phyloP scores from a whole-genome alignment of 805 yeast species.

The Gaillardinia entomophila region DNA sequence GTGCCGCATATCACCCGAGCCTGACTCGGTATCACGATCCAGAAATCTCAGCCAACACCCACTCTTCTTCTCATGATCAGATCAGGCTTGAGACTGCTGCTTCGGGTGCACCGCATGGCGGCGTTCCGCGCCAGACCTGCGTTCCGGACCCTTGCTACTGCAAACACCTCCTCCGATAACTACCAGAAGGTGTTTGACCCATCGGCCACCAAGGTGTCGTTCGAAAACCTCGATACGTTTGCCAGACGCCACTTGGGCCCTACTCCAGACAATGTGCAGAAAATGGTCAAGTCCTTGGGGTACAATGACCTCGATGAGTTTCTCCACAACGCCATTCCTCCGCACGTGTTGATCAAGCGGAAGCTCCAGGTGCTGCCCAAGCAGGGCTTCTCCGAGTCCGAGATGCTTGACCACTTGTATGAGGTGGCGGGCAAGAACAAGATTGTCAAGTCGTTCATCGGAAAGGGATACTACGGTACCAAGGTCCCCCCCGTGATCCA shows the following conservation, averaged over 20 bases:
- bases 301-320: constrained; percentile 65
- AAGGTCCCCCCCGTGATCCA: constrained; percentile 86
- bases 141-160: too few species aligned
- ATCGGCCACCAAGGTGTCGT: constrained; percentile 11
- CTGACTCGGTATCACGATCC: too few species aligned
- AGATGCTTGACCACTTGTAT: constrained; percentile 65
- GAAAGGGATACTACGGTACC: constrained; percentile 93
- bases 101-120: too few species aligned
- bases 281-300: constrained; percentile 65
- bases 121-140: too few species aligned
- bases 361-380: constrained; percentile 61
- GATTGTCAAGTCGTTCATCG: constrained; percentile 71
- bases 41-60: too few species aligned
- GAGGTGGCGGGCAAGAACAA: constrained; percentile 72
- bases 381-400: constrained; percentile 74
- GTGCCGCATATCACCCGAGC: too few species aligned
- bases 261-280: constrained; percentile 50
- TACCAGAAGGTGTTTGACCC: constrained; percentile 46
- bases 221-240: constrained; percentile 65
- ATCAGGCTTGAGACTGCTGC: not conserved
- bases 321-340: constrained; percentile 69
- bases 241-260: constrained; percentile 91
- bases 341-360: constrained; percentile 64
- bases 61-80: not conserved
- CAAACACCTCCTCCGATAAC: constrained; percentile 51